Percentiles rank a stretch among this genome's conserved stretches.
These are phyloP conservation scores for Gossypium thurberi DNA, from an alignment of 345 rosid genomes.

Conservation along the genomic window DNA sequence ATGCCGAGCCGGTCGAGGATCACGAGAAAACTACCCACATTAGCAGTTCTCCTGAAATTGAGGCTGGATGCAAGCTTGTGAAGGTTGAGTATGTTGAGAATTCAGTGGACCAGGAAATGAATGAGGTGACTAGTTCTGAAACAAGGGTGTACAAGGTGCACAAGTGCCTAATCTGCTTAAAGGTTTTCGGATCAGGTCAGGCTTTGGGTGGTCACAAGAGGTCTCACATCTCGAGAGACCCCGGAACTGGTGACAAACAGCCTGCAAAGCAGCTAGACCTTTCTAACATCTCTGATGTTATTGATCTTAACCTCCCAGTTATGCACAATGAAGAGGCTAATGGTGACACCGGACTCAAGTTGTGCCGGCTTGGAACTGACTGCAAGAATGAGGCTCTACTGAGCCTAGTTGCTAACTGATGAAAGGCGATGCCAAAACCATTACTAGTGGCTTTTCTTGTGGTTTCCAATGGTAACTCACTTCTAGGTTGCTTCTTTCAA, in stretches of 20 bases:
- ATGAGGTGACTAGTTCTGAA: slow-evolving; percentile 10
- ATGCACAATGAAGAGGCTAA: slow-evolving; percentile 12
- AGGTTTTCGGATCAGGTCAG: slow-evolving; percentile 33
- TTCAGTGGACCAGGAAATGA: slow-evolving; percentile 15
- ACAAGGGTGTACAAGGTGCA: slow-evolving; percentile 24
- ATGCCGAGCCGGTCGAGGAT: slow-evolving; percentile 12
- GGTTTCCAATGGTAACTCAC: background rate
- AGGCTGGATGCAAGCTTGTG: slow-evolving; percentile 9
- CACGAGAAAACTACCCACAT: slow-evolving; percentile 1
- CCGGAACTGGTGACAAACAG: slow-evolving; percentile 14
- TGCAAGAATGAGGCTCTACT: slow-evolving; percentile 19
- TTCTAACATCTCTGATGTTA: slow-evolving; percentile 9
- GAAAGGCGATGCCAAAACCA: background rate
- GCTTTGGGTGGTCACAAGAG: slow-evolving; percentile 65
- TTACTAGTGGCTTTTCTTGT: slow-evolving; percentile 3
- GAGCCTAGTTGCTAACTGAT: slow-evolving; percentile 27
- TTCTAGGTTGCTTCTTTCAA: background rate
- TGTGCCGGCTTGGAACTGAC: slow-evolving; percentile 20
- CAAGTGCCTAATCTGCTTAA: slow-evolving; percentile 33
- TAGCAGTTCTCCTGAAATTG: slow-evolving; percentile 10
- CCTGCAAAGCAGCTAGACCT: slow-evolving; percentile 11
- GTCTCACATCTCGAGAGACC: slow-evolving; percentile 24
- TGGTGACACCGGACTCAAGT: slow-evolving; percentile 15
- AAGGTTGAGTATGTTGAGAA: slow-evolving; percentile 15
- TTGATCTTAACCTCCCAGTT: slow-evolving; percentile 18